phyloP scores from a whole-genome alignment of 306 rosid species.

The Canavalia ensiformis region DNA sequence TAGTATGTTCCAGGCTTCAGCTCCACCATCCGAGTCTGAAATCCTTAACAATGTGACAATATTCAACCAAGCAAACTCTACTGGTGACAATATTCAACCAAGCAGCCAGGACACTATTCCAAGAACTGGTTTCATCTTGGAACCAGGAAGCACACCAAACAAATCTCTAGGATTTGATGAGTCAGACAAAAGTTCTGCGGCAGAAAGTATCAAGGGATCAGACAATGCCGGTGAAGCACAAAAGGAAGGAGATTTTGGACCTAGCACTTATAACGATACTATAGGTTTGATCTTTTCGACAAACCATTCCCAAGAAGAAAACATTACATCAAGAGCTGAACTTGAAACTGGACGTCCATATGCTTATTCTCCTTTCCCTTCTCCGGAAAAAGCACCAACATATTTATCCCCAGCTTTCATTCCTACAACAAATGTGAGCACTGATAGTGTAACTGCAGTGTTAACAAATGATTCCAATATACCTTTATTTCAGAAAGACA shows the following conservation, averaged over 20 bases:
- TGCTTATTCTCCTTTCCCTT: conserved; percentile 42
- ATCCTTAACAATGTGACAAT: conserved; percentile 40
- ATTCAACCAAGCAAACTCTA: conserved; percentile 43
- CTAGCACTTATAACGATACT: conserved; percentile 35
- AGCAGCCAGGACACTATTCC: conserved; percentile 40
- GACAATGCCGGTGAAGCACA: conserved; percentile 39
- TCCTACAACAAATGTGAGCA: conserved; percentile 37
- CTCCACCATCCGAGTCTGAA: conserved; percentile 43
- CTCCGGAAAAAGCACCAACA: conserved; percentile 48
- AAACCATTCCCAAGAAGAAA: conserved; percentile 42
- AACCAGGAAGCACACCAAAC: conserved; percentile 45
- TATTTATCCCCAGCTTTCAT: conserved; percentile 28
- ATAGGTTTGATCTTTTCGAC: conserved; percentile 42
- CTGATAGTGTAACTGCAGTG: conserved; percentile 42
- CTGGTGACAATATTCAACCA: conserved; percentile 12
- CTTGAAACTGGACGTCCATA: conserved; percentile 34
- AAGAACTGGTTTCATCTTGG: conserved; percentile 38
- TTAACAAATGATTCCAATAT: conserved; percentile 43
- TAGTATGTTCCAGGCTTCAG: conserved; percentile 40
- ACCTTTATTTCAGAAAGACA: conserved; percentile 46
- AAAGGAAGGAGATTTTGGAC: conserved; percentile 32
- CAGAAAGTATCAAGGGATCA: conserved; percentile 10
- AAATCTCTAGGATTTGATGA: conserved; percentile 49
- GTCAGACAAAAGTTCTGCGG: conserved; percentile 38
- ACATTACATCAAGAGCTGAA: conserved; percentile 32